Conservation (phyloP, 176 grass and related monocot genomes). For the Eremochloa ophiuroides region DNA sequence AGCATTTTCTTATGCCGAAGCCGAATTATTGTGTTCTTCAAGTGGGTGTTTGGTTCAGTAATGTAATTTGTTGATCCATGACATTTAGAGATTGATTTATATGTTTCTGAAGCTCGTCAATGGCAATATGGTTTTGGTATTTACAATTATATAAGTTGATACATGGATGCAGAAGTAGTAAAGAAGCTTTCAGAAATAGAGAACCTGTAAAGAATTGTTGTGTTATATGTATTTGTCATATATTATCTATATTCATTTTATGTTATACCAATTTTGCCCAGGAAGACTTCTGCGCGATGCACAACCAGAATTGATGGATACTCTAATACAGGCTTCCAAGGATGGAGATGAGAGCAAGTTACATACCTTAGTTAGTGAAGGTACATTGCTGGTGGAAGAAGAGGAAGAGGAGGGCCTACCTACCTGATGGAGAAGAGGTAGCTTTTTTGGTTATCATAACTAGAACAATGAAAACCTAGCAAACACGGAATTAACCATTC, state of each 20-base stretch:
- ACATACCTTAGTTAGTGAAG: slow-evolving; percentile 40
- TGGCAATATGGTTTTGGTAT: not conserved
- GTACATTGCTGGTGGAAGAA: slow-evolving; percentile 32
- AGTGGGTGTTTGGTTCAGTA: not conserved
- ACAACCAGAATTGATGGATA: slow-evolving; percentile 91
- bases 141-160: not conserved
- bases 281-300: slow-evolving; percentile 78
- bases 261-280: slow-evolving; percentile 34
- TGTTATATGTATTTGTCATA: not conserved
- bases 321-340: slow-evolving; percentile 80
- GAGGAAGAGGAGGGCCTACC: slow-evolving; percentile 50
- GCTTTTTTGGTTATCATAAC: slow-evolving; percentile 2
- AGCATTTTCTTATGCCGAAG: not conserved
- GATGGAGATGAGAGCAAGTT: slow-evolving; percentile 63
- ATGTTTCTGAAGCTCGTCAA: not conserved
- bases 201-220: not conserved
- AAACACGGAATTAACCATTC: not conserved
- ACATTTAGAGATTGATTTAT: not conserved
- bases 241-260: not conserved
- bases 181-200: not conserved
- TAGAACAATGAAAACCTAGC: not conserved
- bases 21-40: not conserved
- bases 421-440: slow-evolving; percentile 49
- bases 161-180: not conserved
- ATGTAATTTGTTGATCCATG: not conserved